Base-by-base conservation (phyloP, 192 early-diverging fungal genomes). In the Dissophora ornata region DNA sequence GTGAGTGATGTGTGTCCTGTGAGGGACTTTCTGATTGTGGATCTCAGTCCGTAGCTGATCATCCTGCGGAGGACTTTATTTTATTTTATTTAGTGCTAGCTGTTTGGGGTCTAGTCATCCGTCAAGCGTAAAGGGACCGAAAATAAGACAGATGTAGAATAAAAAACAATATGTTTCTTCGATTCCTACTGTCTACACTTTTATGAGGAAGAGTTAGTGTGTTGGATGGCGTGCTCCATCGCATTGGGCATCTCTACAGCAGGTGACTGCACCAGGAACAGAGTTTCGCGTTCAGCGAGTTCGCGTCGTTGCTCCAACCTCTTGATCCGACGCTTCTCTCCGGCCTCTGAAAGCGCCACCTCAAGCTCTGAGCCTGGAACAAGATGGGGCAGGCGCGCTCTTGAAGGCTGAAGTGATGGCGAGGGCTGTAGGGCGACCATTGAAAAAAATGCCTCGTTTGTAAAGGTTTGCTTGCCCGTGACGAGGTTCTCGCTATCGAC, bases 381-480 rank as follows among this genome's bases (percentile, higher is more conserved):
- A 0, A 79, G 67, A 13, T 49, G 24, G 1, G 86, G 83, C 12
- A 75, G 51, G 5, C 41, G 29, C 9, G 25, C 26, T 25, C 24
- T 40, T 18, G 53, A 36, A 4, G 51, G 62, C 18, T 34, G 55
- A 6, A 59, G 53, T 8, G 60, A 57, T 4, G 57, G 25, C 0
- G 63, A 54, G 3, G 71, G 71, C 19, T 75, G 57, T 3, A 75
- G 19, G 0, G 71, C 71, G 0, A 75, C 84, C 53, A 88, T 85
- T 16, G 86, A 86, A 57, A 84, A 86, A 52, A 88, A 88, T 4
- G 65, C 86, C 59, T 88, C 86, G 56, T 88, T 88, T 6, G 86
- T 86, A 34, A 88, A 88, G 16, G 84, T 83, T 24, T 63, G 81
- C 44, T 83, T 82, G 9, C 86, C 86, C 3, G 85, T 86, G 9